Evolutionary conservation across 1,139 yeast genomes (phyloP), one percentile per base, ranked within the genome.

Genomic region (Kodamaea arcana): DNA sequence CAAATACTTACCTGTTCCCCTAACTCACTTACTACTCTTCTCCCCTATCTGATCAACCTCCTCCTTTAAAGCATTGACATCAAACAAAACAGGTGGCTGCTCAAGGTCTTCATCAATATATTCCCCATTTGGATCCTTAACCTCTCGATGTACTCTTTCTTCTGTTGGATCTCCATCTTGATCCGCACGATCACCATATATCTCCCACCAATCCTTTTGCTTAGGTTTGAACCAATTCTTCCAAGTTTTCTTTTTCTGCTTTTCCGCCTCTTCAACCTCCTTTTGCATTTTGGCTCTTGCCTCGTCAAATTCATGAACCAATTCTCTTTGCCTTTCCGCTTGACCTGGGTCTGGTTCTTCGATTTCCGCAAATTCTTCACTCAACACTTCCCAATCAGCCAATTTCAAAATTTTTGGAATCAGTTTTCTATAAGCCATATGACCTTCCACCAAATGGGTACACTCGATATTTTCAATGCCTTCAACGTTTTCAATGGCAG

Each of bases 311-410:
- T 92, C 97, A 39, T 72, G 69, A 15, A 92, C 72, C 47, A 92
- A 67, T 52, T 86, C 80, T 41, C 96, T 69, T 50, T 88, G 94
- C 45, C 83, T 78, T 46, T 87, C 88, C 15, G 80, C 75, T 52
- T 83, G 80, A 46, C 86, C 96, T 2, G 95, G 88, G 56, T 92
- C 96, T 0, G 97, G 95, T 50, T 92, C 97, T 52, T 90, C 97
- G 45, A 94, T 90, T 58, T 94, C 99, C 12, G 85, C 82, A 56
- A 94, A 92, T 54, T 90, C 95, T 44, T 92, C 98, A 45, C 84
- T 78, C 33, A 88, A 58, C 3, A 92, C 85, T 42, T 86, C 84
- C 80, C 95, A 85, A 8, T 86, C 88, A 29, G 85, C 54, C 32
- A 62, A 60, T 44, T 75, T 73, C 45, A 94, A 58, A 33, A 94